phyloP scores from a whole-genome alignment of 495 filamentous ascomycete genomes.

The Annulohypoxylon nitens region DNA sequence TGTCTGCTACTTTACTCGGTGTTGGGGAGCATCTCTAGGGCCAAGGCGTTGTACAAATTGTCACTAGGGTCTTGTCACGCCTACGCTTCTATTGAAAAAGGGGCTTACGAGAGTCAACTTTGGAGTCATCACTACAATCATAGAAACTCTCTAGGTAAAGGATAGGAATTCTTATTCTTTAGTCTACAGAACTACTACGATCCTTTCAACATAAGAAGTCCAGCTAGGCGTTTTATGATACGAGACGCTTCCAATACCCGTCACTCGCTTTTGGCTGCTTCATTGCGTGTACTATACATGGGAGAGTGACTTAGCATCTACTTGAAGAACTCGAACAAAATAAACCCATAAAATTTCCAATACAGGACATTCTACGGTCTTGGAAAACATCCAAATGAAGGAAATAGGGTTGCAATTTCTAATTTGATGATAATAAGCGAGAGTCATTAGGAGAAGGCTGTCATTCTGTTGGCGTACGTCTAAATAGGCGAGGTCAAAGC shows the following conservation, averaged over 20 bases:
- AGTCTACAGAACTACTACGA: not conserved
- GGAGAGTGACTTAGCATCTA: too few species aligned
- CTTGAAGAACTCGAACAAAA: not conserved
- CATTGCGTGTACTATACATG: not conserved
- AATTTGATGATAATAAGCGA: conserved; percentile 16
- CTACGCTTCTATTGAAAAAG: not conserved
- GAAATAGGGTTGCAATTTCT: conserved; percentile 2
- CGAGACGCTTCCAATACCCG: not conserved
- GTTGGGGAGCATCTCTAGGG: not conserved
- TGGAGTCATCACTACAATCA: not conserved
- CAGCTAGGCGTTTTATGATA: not conserved
- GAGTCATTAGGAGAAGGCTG: not conserved
- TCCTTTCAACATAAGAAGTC: not conserved
- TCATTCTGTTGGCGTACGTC: not conserved
- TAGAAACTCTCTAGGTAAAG: not conserved
- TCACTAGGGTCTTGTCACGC: too few species aligned
- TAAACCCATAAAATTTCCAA: not conserved
- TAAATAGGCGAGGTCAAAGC: not conserved
- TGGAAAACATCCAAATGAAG: not conserved
- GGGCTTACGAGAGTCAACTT: not conserved
- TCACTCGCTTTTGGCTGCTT: not conserved
- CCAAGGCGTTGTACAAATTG: not conserved
- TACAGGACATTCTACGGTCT: not conserved
- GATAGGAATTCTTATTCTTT: not conserved
- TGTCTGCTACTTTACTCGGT: not conserved